Conservation (phyloP, 345 rosid genomes). For the Syzygium grande region DNA sequence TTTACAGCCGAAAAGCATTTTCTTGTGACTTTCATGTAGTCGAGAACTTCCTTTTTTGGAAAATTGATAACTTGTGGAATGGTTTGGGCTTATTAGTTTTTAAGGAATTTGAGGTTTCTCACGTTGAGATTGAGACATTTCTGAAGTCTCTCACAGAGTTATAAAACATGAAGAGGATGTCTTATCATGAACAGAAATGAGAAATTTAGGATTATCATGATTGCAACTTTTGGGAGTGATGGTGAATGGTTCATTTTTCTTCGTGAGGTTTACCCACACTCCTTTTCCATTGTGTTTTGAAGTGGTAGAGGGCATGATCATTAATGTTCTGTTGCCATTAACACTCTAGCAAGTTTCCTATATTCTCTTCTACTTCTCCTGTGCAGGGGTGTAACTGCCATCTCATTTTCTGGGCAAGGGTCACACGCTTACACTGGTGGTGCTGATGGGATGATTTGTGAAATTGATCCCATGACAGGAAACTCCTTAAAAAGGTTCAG, state of each 20-base stretch:
- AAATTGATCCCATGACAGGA: slow-evolving; percentile 73
- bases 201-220: neutral
- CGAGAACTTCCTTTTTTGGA: neutral
- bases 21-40: neutral
- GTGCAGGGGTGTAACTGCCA: slow-evolving; percentile 82
- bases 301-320: neutral
- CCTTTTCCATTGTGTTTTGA: neutral
- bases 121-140: neutral
- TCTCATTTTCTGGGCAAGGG: slow-evolving; percentile 58
- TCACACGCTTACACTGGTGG: slow-evolving; percentile 66
- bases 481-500: slow-evolving; percentile 54
- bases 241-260: neutral
- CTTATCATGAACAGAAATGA: neutral
- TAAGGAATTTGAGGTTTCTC: neutral
- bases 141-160: neutral
- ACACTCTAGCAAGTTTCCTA: neutral
- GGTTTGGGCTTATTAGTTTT: neutral
- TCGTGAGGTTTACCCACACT: neutral
- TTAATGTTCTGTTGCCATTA: neutral
- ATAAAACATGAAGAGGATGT: neutral
- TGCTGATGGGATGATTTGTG: slow-evolving; percentile 88
- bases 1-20: neutral
- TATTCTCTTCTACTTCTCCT: neutral
- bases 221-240: neutral
- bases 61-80: neutral